Evolutionary conservation across 2,329 filamentous ascomycete genomes (phyloP).

Genomic region (Sclerotiophoma versabilis): DNA sequence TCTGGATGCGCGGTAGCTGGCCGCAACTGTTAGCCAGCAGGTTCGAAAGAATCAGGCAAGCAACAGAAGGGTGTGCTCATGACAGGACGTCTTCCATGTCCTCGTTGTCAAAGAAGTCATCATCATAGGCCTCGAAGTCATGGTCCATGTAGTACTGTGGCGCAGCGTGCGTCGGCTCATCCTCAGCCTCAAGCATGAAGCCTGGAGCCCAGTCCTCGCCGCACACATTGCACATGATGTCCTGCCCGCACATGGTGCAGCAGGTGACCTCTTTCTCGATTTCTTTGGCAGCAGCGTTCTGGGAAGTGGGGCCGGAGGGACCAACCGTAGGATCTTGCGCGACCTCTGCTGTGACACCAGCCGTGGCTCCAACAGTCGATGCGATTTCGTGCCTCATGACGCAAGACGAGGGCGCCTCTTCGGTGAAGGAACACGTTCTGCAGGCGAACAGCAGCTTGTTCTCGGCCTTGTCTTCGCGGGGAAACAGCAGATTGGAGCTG

Average conservation of each 20-base stretch:
- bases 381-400: slow-evolving; percentile 95
- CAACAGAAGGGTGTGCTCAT: slow-evolving; percentile 41
- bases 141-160: slow-evolving; percentile 25
- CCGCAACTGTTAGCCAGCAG: slow-evolving; percentile 47
- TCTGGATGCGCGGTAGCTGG: slow-evolving; percentile 89
- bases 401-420: slow-evolving; percentile 85
- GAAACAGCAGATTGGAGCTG: slow-evolving; percentile 96
- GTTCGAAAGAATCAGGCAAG: slow-evolving; percentile 48
- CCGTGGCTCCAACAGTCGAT: slow-evolving; percentile 90
- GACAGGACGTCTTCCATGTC: slow-evolving; percentile 44
- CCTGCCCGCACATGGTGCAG: slow-evolving; percentile 66
- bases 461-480: slow-evolving; percentile 86
- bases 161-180: slow-evolving; percentile 38
- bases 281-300: slow-evolving; percentile 28
- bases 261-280: slow-evolving; percentile 50
- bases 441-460: slow-evolving; percentile 93
- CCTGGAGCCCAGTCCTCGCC: slow-evolving; percentile 54
- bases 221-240: slow-evolving; percentile 63
- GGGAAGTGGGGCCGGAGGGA: slow-evolving; percentile 54
- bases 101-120: slow-evolving; percentile 29
- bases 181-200: slow-evolving; percentile 55
- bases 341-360: slow-evolving; percentile 96
- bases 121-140: slow-evolving; percentile 28
- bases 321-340: slow-evolving; percentile 98
- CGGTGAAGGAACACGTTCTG: slow-evolving; percentile 91